Base-by-base conservation (phyloP, 352 stramenopile genomes). In the Phytophthora crassamura region DNA sequence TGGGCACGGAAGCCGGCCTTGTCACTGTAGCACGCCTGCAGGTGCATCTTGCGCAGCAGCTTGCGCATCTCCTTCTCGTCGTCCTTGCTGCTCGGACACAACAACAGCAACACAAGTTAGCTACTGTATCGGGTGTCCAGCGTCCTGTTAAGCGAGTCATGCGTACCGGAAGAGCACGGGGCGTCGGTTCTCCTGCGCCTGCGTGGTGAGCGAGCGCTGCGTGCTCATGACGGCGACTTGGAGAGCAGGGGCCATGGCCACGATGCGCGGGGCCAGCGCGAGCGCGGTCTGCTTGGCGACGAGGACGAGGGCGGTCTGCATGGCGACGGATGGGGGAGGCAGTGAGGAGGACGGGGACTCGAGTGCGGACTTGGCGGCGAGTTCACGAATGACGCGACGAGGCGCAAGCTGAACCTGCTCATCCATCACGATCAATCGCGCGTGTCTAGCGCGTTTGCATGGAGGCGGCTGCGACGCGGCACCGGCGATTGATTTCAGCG, bases 51-150 rank as follows among this genome's bases (percentile, higher is more conserved):
- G 70, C 87, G 74, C 47, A 94, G 69, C 41, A 94, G 59, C 74
- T 89, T 90, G 70, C 86, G 86, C 28, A 94, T 84, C 34, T 88
- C 66, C 74, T 88, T 91, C 72, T 94, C 84, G 59, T 94, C 86
- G 56, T 91, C 75, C 75, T 94, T 93, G 70, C 86, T 94, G 58
- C 16, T 61, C 15, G 57, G 15, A 2, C 3, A 39, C 36, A 48
- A 45, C 18, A 41, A 30, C 25, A 32, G 4, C 4, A 45, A 32
- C 11, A 41, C 10, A 43, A 39, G 39, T 73, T 59, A 69, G 59
- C 32, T 18, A 7, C 25, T 9, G n/a, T n/a, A n/a, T n/a, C n/a
- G n/a, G n/a, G 22, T 51, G 15, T 30, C 18, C 30, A 11, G 3
- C 25, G 25, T 30, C 25, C 25, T 30, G 2, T 35, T 8, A 9